A percentile compares a stretch with the other conserved stretches of the same genome.
phyloP scores from a whole-genome alignment of 805 yeast species.

The Alloascoidea hylecoeti region DNA sequence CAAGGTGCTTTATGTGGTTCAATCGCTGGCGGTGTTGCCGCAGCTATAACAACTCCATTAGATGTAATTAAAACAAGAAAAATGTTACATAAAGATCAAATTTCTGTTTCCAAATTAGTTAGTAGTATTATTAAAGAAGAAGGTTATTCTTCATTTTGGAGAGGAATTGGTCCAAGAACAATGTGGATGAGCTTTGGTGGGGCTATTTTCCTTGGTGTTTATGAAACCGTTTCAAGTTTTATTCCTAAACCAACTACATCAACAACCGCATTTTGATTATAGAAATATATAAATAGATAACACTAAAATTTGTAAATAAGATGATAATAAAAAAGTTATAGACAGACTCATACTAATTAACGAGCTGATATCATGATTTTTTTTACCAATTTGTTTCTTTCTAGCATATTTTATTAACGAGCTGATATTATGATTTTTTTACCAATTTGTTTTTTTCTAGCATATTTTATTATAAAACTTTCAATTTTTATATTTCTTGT shows the following conservation, averaged over 20 bases:
- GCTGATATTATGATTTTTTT: slow-evolving; percentile 22
- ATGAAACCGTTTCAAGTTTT: slow-evolving; percentile 38
- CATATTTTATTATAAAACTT: slow-evolving; percentile 46
- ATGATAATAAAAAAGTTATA: too few relatives aligned
- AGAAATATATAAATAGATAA: too few relatives aligned
- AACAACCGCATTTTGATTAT: too few relatives aligned
- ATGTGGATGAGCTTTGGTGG: slow-evolving; percentile 99
- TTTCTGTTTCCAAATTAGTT: slow-evolving; percentile 33
- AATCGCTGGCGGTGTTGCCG: slow-evolving; percentile 88
- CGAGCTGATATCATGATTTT: slow-evolving; percentile 20
- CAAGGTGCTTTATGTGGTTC: slow-evolving; percentile 89
- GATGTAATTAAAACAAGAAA: slow-evolving; percentile 90
- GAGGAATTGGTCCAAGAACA: slow-evolving; percentile 91
- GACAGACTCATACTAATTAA: too few relatives aligned
- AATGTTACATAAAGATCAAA: slow-evolving; percentile 51
- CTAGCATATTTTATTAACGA: slow-evolving; percentile 20
- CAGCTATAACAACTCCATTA: slow-evolving; percentile 87
- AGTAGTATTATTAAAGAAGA: slow-evolving; percentile 48
- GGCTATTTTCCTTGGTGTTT: slow-evolving; percentile 89
- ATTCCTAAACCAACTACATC: too few relatives aligned
- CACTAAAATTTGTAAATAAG: too few relatives aligned
- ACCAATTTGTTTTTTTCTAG: slow-evolving; percentile 34
- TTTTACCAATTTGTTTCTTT: slow-evolving; percentile 30
- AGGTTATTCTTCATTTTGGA: slow-evolving; percentile 57
- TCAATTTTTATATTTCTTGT: slow-evolving; percentile 38